Evolutionary conservation across 345 rosid species (phyloP).

Genomic region (Gossypium australe): DNA sequence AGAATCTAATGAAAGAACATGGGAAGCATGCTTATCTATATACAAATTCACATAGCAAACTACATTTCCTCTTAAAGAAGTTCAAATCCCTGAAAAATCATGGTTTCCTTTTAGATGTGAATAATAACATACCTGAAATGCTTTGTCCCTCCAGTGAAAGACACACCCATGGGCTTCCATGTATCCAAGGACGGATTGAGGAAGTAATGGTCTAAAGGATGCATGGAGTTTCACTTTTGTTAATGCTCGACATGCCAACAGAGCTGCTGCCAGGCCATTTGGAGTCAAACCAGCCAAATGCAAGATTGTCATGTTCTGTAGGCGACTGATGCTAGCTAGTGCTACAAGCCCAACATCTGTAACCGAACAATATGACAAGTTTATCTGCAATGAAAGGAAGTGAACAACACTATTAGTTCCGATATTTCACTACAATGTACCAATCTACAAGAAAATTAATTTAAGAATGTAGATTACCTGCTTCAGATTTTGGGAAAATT

Average conservation of each 20-base stretch:
- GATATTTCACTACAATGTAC: neutral
- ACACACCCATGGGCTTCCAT: conserved; percentile 36
- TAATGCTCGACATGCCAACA: conserved; percentile 37
- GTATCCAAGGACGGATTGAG: conserved; percentile 23
- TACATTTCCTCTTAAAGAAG: neutral
- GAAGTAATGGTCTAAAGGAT: conserved; percentile 29
- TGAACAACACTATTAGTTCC: neutral
- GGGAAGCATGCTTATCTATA: neutral
- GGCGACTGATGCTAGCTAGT: conserved; percentile 31
- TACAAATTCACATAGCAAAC: neutral
- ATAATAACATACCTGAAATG: conserved; percentile 26
- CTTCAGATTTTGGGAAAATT: conserved; percentile 35
- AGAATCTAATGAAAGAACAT: neutral
- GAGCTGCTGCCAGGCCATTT: conserved; percentile 41
- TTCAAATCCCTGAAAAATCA: neutral
- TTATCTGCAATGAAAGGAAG: conserved; percentile 31
- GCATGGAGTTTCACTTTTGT: conserved; percentile 42
- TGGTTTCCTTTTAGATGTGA: neutral
- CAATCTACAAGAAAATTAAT: neutral
- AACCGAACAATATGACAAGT: conserved; percentile 41
- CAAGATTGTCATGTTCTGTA: conserved; percentile 38
- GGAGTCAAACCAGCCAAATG: conserved; percentile 33
- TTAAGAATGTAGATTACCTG: conserved; percentile 24
- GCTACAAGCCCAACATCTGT: conserved; percentile 36
- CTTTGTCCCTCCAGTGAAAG: conserved; percentile 38